A percentile compares a stretch with the other conserved stretches of the same genome.
These are phyloP conservation scores for Fimicolochytrium jonesii DNA, from an alignment of 192 early-diverging fungal species.

Conservation along the genomic window DNA sequence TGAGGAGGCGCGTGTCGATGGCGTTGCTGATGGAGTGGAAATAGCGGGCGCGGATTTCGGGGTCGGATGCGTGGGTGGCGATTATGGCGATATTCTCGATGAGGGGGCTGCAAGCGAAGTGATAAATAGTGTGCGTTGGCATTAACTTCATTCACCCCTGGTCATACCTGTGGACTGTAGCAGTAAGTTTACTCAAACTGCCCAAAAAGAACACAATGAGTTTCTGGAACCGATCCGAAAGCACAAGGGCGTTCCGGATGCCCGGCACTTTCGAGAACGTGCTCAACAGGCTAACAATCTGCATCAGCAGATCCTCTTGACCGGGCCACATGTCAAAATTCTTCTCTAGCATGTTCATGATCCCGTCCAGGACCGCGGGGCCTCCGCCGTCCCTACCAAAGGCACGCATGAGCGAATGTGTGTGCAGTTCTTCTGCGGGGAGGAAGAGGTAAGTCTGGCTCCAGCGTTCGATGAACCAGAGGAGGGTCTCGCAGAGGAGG, in stretches of 20 bases:
- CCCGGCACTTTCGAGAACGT: constrained; percentile 21
- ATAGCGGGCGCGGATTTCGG: constrained; percentile 50
- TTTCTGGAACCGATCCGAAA: constrained; percentile 36
- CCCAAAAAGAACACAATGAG: constrained; percentile 58
- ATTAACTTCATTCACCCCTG: constrained; percentile 45
- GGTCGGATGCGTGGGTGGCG: constrained; percentile 48
- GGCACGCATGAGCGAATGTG: constrained; percentile 47
- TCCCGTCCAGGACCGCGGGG: constrained; percentile 52
- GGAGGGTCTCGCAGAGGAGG: constrained; percentile 60
- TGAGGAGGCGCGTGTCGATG: constrained; percentile 57
- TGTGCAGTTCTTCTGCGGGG: constrained; percentile 31
- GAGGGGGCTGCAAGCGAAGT: constrained; percentile 51
- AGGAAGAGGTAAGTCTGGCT: constrained; percentile 64
- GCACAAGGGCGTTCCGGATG: constrained; percentile 45
- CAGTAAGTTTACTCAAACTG: constrained; percentile 54
- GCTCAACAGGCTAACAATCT: constrained; percentile 31
- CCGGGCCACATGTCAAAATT: constrained; percentile 69
- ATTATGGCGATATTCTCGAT: constrained; percentile 62
- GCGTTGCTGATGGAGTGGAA: constrained; percentile 50
- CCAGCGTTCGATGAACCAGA: constrained; percentile 78
- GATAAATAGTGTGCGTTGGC: constrained; percentile 47
- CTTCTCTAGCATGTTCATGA: constrained; percentile 52
- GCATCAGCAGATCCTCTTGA: constrained; percentile 61
- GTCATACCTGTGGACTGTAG: constrained; percentile 55
- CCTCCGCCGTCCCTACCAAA: constrained; percentile 62